phyloP scores from a whole-genome alignment of 2,329 filamentous ascomycete genomes.

The Paraphoma chrysanthemicola region DNA sequence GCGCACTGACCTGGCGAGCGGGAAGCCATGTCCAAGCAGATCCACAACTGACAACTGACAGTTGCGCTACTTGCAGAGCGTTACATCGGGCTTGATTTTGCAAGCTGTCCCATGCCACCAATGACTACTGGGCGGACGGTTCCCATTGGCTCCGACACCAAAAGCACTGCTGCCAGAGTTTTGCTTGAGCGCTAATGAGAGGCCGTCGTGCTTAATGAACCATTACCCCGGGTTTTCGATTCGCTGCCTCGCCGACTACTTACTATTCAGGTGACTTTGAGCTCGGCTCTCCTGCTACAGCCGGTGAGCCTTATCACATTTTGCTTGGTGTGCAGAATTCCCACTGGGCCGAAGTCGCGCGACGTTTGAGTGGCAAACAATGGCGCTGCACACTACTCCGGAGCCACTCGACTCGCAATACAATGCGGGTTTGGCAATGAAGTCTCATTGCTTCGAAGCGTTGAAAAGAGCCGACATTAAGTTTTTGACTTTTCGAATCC shows the following conservation, averaged over 20 bases:
- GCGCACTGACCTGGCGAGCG: slow-evolving; percentile 16
- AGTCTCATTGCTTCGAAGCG: neutral
- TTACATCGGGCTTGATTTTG: slow-evolving; percentile 23
- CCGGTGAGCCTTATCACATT: neutral
- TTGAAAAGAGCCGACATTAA: neutral
- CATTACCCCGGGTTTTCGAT: slow-evolving; percentile 20
- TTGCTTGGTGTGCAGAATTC: neutral
- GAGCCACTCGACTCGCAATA: slow-evolving; percentile 9
- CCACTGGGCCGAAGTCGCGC: slow-evolving; percentile 1
- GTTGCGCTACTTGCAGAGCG: slow-evolving; percentile 21
- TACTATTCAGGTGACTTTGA: slow-evolving; percentile 5
- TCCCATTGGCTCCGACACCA: slow-evolving; percentile 19
- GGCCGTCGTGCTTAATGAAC: slow-evolving; percentile 14
- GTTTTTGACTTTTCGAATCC: slow-evolving; percentile 13
- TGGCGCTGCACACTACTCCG: slow-evolving; percentile 4
- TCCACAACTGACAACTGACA: slow-evolving; percentile 16
- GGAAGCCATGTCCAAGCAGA: slow-evolving; percentile 10
- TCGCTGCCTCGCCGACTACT: slow-evolving; percentile 25
- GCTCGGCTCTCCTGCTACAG: slow-evolving; percentile 6
- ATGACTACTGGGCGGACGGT: slow-evolving; percentile 1
- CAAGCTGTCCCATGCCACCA: slow-evolving; percentile 10
- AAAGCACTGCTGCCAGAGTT: slow-evolving; percentile 20
- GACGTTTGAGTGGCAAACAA: neutral
- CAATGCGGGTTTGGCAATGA: slow-evolving; percentile 1
- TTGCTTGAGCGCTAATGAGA: slow-evolving; percentile 9